Evolutionary conservation across 352 stramenopile genomes (phyloP).

Genomic region (Plasmopara muralis): DNA sequence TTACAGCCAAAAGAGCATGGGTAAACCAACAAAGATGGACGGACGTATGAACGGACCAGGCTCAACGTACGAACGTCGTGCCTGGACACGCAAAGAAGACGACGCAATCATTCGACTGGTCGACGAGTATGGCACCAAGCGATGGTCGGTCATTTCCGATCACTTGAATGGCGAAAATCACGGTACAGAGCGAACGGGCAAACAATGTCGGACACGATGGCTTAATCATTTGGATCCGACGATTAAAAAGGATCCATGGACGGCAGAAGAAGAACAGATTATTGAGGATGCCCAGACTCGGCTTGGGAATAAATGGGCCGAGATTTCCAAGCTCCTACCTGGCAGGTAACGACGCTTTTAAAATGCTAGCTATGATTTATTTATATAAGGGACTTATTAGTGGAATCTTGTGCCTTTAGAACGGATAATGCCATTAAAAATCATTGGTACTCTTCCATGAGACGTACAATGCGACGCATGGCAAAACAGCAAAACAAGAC

Average conservation of each 20-base stretch:
- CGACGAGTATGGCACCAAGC: constrained; percentile 82
- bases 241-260: constrained; percentile 87
- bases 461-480: constrained; percentile 84
- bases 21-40: constrained; percentile 56
- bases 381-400: not conserved
- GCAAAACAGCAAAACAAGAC: constrained; percentile 83
- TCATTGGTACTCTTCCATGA: constrained; percentile 90
- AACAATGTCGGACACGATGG: constrained; percentile 79
- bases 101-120: constrained; percentile 80
- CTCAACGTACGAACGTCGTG: constrained; percentile 75
- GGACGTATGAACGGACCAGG: constrained; percentile 19
- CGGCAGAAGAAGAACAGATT: constrained; percentile 84
- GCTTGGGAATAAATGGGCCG: constrained; percentile 96
- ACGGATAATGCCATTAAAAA: constrained; percentile 89
- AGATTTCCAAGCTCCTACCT: constrained; percentile 96
- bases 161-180: constrained; percentile 81
- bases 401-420: constrained; percentile 17
- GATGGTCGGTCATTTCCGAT: constrained; percentile 84
- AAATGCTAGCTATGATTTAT: not conserved
- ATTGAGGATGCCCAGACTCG: constrained; percentile 86
- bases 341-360: constrained; percentile 47
- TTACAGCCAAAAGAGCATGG: constrained; percentile 26
- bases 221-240: constrained; percentile 80
- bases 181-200: constrained; percentile 76
- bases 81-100: constrained; percentile 83